phyloP scores from a whole-genome alignment of 495 filamentous ascomycete genomes.

The Penicillium odoratum region DNA sequence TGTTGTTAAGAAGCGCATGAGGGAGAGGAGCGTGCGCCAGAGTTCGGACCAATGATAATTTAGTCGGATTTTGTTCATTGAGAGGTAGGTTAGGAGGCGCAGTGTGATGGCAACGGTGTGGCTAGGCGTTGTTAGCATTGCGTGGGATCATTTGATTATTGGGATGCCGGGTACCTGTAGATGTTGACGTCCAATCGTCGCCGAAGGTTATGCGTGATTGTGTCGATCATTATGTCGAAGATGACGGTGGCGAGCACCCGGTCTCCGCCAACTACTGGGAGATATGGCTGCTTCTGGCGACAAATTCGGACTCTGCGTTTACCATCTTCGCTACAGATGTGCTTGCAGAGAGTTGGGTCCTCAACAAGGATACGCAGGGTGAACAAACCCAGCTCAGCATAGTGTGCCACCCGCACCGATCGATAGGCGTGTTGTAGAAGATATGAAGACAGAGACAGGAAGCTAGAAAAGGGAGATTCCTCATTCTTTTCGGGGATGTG shows the following conservation, averaged over 20 bases:
- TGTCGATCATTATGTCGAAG: slow-evolving; percentile 83
- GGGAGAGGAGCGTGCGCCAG: slow-evolving; percentile 84
- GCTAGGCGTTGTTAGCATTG: slow-evolving; percentile 21
- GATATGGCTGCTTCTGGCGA: slow-evolving; percentile 82
- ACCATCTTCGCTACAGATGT: slow-evolving; percentile 78
- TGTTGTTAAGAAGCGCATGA: slow-evolving; percentile 86
- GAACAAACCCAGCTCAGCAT: slow-evolving; percentile 79
- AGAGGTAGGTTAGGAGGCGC: slow-evolving; percentile 79
- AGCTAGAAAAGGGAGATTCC: slow-evolving; percentile 75
- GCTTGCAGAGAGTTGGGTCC: slow-evolving; percentile 80
- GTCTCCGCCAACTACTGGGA: slow-evolving; percentile 73
- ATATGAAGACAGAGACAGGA: slow-evolving; percentile 89
- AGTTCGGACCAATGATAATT: slow-evolving; percentile 94
- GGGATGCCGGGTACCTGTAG: slow-evolving; percentile 53
- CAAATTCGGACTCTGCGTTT: slow-evolving; percentile 78
- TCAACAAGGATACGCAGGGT: slow-evolving; percentile 85
- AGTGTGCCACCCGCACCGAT: slow-evolving; percentile 71
- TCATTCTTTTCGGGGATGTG: slow-evolving; percentile 56
- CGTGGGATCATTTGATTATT: neutral
- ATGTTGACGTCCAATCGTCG: slow-evolving; percentile 80
- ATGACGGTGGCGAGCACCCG: slow-evolving; percentile 71
- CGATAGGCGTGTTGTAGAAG: slow-evolving; percentile 90
- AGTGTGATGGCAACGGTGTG: slow-evolving; percentile 71
- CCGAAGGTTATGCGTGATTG: slow-evolving; percentile 90
- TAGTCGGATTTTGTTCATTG: slow-evolving; percentile 72